phyloP scores from a whole-genome alignment of 306 rosid genomes.

The Hippophae rhamnoides region DNA sequence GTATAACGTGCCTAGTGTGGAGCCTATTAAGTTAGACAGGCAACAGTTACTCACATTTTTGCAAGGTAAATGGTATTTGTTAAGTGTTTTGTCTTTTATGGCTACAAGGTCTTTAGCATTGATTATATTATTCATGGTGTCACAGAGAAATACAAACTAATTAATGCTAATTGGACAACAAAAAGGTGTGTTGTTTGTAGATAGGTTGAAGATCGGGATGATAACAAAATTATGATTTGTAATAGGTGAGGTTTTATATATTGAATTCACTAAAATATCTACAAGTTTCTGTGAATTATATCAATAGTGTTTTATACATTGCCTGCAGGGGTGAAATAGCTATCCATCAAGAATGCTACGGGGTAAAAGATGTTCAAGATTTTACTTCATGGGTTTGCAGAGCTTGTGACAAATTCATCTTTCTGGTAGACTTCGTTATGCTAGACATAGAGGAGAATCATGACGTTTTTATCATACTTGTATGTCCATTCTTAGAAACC shows the following conservation, averaged over 20 bases:
- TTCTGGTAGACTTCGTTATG: no score
- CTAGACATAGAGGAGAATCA: no score
- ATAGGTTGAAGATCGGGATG: constrained; percentile 99
- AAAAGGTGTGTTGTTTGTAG: constrained; percentile 96
- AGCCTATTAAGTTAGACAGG: constrained; percentile 49
- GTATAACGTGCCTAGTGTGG: constrained; percentile 34
- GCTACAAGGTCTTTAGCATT: constrained; percentile 7
- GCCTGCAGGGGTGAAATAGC: constrained; percentile 83
- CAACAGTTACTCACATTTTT: constrained; percentile 57
- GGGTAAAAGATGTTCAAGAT: constrained; percentile 69
- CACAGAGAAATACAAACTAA: constrained; percentile 80
- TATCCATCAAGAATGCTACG: constrained; percentile 98
- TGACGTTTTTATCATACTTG: no score
- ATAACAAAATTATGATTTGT: constrained; percentile 88
- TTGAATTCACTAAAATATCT: constrained; percentile 12
- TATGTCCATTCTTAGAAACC: no score
- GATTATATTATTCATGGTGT: constrained; percentile 19
- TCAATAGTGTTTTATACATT: neutral
- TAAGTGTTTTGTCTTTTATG: neutral
- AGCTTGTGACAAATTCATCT: constrained; percentile 37
- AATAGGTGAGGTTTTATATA: constrained; percentile 52
- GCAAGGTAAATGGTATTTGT: constrained; percentile 42
- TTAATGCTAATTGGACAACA: constrained; percentile 78
- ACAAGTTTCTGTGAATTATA: neutral
- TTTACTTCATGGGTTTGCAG: constrained; percentile 99